Evolutionary conservation across 768 basidiomycete species (phyloP), one percentile per base, ranked within the genome.

Genomic region (Phaffia tasmanica): DNA sequence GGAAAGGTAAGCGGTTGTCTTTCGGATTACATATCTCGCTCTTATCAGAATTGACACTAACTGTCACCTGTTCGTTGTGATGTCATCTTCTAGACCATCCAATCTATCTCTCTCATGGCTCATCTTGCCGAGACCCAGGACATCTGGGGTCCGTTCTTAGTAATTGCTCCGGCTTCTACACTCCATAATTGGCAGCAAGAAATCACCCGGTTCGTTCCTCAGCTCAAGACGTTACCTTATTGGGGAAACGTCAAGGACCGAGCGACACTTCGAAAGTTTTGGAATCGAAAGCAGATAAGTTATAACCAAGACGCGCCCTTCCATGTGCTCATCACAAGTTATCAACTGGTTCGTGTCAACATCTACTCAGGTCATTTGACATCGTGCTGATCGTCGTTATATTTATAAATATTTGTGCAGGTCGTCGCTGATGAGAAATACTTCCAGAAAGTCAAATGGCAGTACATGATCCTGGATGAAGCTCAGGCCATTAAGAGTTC

Each of bases 131-230:
- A 99, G 78, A 85, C 85, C 0, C 95, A 98, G 74, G 89, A 98
- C 73, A 95, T 98, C 67, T 99, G 95, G 95, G 95, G 95, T 0
- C 95, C 95, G 16, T 99, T 99, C 81, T 81, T 99, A 25, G 93
- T 99, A 58, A 92, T 99, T 50, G 91, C 95, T 1, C 95, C 95
- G 7, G 88, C 91, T 2, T 95, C 94, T 7, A 99, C 95, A 0
- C 80, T 99, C 67, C 94, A 98, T 77, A 98, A 98, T 73, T 99
- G 95, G 95, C 94, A 98, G 75, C 95, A 98, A 74, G 95, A 99
- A 76, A 81, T 99, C 64, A 88, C 92, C 21, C 86, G 92, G 29
- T 99, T 99, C 74, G 90, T 95, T 5, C 95, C 95, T 29, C 81
- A 81, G 63, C 82, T 99, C 60, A 98, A 97, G 75, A 91, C 92